phyloP scores from a whole-genome alignment of 2,329 filamentous ascomycete species.

The Arthrobotrys sinensis region DNA sequence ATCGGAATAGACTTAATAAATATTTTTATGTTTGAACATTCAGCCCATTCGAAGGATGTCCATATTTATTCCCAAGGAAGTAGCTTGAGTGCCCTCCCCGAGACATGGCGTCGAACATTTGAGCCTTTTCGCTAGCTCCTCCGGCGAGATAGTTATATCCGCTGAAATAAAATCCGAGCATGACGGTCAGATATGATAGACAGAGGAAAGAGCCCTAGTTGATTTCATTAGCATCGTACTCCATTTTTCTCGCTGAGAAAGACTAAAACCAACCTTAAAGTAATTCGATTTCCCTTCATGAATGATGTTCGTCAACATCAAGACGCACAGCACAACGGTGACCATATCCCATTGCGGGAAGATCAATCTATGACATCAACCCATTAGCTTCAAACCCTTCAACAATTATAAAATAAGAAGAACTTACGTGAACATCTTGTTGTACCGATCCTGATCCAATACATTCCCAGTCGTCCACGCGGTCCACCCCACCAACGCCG shows the following conservation, averaged over 20 bases:
- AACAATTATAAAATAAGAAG: neutral
- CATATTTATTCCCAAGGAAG: constrained; percentile 56
- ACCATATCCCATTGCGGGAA: constrained; percentile 99
- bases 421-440: constrained; percentile 75
- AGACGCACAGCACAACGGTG: constrained; percentile 94
- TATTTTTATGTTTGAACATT: constrained; percentile 39
- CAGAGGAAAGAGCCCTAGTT: constrained; percentile 86
- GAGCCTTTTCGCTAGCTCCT: constrained; percentile 53
- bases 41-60: constrained; percentile 51
- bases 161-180: constrained; percentile 92
- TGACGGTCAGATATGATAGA: constrained; percentile 90
- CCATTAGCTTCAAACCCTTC: constrained; percentile 58
- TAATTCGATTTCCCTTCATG: constrained; percentile 99
- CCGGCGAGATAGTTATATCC: constrained; percentile 71
- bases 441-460: constrained; percentile 71
- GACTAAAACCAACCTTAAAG: constrained; percentile 77
- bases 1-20: constrained; percentile 20
- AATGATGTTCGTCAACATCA: constrained; percentile 96
- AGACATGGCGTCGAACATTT: constrained; percentile 56
- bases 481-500: constrained; percentile 91
- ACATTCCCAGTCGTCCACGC: constrained; percentile 78
- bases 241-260: neutral
- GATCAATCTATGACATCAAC: constrained; percentile 75
- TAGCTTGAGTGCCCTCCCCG: constrained; percentile 34
- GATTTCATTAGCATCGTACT: neutral